phyloP scores from a whole-genome alignment of 73 alveolate species.

The Diophrys appendiculata region DNA sequence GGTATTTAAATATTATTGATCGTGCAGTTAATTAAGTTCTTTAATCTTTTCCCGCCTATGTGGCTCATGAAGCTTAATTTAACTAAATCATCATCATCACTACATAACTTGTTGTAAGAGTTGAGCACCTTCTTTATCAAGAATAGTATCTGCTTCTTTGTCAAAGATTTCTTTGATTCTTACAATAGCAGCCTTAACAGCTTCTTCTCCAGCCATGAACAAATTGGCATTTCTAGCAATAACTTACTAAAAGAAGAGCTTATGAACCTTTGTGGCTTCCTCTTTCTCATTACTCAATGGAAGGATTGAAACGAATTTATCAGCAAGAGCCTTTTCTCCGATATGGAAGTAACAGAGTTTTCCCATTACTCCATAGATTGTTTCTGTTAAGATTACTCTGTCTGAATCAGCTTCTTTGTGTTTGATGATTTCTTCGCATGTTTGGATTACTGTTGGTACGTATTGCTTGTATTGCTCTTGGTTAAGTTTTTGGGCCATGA shows the following conservation, averaged over 20 bases:
- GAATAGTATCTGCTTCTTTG: not conserved
- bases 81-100: too few relatives aligned
- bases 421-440: not conserved
- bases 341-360: conserved; percentile 23
- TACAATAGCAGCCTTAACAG: not conserved
- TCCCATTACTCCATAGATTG: conserved; percentile 35
- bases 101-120: not conserved
- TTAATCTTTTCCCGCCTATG: too few relatives aligned
- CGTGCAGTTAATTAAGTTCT: too few relatives aligned
- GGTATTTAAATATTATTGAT: too few relatives aligned
- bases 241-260: conserved; percentile 17
- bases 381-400: conserved; percentile 36
- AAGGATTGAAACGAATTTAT: conserved; percentile 1
- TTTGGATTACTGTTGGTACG: not conserved
- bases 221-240: not conserved
- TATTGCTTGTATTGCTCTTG: conserved; percentile 1
- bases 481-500: conserved; percentile 29
- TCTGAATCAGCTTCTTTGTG: conserved; percentile 30
- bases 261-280: conserved; percentile 41
- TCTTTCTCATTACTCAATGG: conserved; percentile 42
- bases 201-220: not conserved
- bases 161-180: conserved; percentile 1
- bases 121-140: not conserved
- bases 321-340: conserved; percentile 1
- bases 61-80: too few relatives aligned